phyloP scores from a whole-genome alignment of 768 basidiomycete species.

The Mycena indigotica region DNA sequence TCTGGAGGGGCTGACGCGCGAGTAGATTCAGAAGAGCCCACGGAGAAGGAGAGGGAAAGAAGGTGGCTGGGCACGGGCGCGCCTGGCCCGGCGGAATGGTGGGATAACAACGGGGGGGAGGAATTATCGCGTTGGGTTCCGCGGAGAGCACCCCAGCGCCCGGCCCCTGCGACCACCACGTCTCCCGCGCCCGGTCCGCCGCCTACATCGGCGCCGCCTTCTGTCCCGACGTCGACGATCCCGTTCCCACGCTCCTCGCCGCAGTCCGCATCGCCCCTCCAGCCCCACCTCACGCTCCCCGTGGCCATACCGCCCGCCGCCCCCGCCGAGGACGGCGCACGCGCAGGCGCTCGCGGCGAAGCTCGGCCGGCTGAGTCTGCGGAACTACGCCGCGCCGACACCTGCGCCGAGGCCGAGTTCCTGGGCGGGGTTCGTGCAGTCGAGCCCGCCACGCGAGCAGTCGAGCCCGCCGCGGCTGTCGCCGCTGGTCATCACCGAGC shows the following conservation, averaged over 20 bases:
- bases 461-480: no score
- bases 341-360: conserved; percentile 22
- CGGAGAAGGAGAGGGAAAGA: not conserved
- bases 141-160: conserved; percentile 8
- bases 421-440: conserved; percentile 30
- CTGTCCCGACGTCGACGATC: not conserved
- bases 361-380: conserved; percentile 31
- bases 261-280: not conserved
- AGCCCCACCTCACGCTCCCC: not conserved
- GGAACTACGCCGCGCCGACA: conserved; percentile 40
- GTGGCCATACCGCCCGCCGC: conserved; percentile 16
- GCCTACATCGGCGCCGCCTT: not conserved
- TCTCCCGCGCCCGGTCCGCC: not conserved
- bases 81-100: conserved; percentile 66
- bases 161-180: not conserved
- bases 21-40: not conserved
- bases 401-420: conserved; percentile 12
- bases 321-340: conserved; percentile 16
- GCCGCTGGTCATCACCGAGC: not conserved
- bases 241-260: conserved; percentile 8
- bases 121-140: conserved; percentile 81
- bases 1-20: not conserved
- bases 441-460: no score
- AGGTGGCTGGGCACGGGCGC: conserved; percentile 17
- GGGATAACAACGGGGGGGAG: conserved; percentile 86